Evolutionary conservation across 805 yeast genomes (phyloP), one percentile per base, ranked within the genome.

Genomic region (Schwanniomyces yamadae): DNA sequence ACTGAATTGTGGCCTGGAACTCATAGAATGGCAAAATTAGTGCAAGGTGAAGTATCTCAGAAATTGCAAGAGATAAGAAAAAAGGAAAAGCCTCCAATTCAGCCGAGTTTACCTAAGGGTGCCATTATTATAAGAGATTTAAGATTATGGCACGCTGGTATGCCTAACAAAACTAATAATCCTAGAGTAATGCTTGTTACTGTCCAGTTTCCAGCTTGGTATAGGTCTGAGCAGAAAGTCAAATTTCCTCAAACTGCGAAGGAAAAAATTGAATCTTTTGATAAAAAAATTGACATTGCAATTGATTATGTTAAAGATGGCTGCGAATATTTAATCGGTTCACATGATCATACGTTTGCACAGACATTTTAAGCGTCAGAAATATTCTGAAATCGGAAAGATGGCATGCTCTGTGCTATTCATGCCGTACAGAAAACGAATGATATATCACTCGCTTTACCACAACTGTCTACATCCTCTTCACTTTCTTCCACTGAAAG

Each of bases 81-180:
- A 7, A 24, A n/a, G 7, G 16, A 10, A 10, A 14, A 12, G 11
- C 28, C 28, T 6, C 5, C n/a, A 6, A 4, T 15, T 5, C 28
- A 26, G 16, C 28, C 28, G 3, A 15, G 5, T 26, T 6, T 15
- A 5, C 6, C 6, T 4, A 26, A 26, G 16, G 19, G 28, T 4
- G 14, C 28, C 4, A 15, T 26, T 26, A 6, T 26, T 26, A 26
- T 26, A 7, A 26, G 28, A 15, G 28, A 26, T 20, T 26, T 26
- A 9, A 26, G 28, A 26, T 10, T 26, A 5, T 26, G 28, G 28
- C 28, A 26, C 10, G 28, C 27, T 7, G 27, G 27, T 8, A 24
- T 24, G 15, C 27, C 15, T 13, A 24, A 24, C 15, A 24, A 24
- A n/a, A n/a, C n/a, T n/a, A 24, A 24, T 13, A 24, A 24, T n/a